Percentiles rank a stretch among this genome's conserved stretches.
phyloP scores from a whole-genome alignment of 75 land plant genomes.

The Larix kaempferi region DNA sequence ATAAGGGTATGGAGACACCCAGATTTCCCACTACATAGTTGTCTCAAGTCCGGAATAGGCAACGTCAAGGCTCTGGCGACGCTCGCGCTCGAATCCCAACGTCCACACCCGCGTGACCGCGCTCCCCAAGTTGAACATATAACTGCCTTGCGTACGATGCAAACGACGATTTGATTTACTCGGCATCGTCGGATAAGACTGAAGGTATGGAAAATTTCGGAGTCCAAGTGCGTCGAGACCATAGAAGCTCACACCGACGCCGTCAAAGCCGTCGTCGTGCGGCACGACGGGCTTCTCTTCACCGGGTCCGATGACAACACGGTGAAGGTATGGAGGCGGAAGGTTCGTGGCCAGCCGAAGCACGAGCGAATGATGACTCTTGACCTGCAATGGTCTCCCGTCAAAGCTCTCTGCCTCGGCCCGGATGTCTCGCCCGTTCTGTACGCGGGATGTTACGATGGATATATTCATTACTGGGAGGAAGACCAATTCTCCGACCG shows the following conservation, averaged over 20 bases:
- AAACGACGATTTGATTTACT: constrained; percentile 42
- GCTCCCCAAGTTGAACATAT: too few species aligned
- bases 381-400: constrained; percentile 28
- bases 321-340: constrained; percentile 46
- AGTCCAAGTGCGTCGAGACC: constrained; percentile 44
- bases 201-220: constrained; percentile 54
- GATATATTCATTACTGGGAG: constrained; percentile 33
- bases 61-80: constrained; percentile 43
- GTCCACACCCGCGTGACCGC: too few species aligned
- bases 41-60: constrained; percentile 57
- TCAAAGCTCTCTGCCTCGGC: constrained; percentile 46
- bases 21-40: constrained; percentile 22
- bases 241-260: constrained; percentile 49
- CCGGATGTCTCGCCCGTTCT: constrained; percentile 16
- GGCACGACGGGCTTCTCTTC: constrained; percentile 34
- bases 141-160: constrained; percentile 23
- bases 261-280: constrained; percentile 39
- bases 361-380: constrained; percentile 12
- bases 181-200: constrained; percentile 65
- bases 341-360: constrained; percentile 15
- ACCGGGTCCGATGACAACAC: constrained; percentile 54
- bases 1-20: constrained; percentile 62
- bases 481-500: constrained; percentile 34
- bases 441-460: constrained; percentile 37
- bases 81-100: too few species aligned